Conservation (phyloP, 345 rosid species). For the Corchorus olitorius region DNA sequence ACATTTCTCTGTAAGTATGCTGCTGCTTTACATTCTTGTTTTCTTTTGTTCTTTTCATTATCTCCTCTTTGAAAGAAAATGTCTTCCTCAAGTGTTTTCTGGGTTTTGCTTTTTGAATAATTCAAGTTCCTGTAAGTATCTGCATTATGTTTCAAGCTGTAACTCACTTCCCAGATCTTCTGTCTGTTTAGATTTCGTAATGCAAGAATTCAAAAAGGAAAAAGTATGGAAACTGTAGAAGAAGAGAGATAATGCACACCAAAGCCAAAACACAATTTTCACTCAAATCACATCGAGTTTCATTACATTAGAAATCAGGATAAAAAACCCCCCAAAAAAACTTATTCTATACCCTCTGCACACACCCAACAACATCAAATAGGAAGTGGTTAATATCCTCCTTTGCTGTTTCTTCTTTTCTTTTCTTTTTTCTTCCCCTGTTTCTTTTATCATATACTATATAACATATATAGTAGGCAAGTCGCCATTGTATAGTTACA, state of each 20-base stretch:
- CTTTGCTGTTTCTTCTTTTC: conserved; percentile 20
- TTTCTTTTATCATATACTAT: conserved; percentile 36
- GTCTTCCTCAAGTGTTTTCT: not conserved
- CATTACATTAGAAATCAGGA: conserved; percentile 53
- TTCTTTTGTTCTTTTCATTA: conserved; percentile 2
- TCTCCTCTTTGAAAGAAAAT: not conserved
- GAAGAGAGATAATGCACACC: conserved; percentile 44
- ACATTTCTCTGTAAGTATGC: conserved; percentile 24
- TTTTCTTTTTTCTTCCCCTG: conserved; percentile 18
- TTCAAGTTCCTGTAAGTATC: not conserved
- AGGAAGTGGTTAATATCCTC: conserved; percentile 55
- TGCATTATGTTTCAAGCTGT: conserved; percentile 10
- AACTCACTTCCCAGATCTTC: not conserved
- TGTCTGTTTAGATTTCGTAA: conserved; percentile 6
- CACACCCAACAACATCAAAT: conserved; percentile 43
- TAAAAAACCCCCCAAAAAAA: conserved; percentile 21
- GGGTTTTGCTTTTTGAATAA: not conserved
- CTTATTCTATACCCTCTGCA: conserved; percentile 64
- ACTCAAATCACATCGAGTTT: conserved; percentile 42
- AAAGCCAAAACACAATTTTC: conserved; percentile 50
- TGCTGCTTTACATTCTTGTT: conserved; percentile 5
- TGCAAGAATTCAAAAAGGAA: conserved; percentile 11
- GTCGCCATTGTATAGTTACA: conserved; percentile 64
- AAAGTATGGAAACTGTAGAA: not conserved
- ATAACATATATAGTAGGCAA: conserved; percentile 34